Evolutionary conservation across 2,329 filamentous ascomycete species (phyloP).

Genomic region (Biscogniauxia marginata): DNA sequence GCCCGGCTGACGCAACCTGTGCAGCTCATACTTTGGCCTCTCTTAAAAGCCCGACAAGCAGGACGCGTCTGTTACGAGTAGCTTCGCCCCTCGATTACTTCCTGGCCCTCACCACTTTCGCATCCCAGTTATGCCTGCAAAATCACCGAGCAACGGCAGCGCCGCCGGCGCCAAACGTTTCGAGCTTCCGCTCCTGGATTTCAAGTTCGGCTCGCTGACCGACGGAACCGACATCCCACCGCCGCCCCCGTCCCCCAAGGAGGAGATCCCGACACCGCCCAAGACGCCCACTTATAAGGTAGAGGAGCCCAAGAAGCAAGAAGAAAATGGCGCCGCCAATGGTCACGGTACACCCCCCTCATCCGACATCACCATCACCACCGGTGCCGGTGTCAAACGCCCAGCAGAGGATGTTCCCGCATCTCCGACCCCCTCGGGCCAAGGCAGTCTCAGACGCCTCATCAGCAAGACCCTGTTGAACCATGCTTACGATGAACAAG

Average conservation of each 20-base stretch:
- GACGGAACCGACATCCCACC: constrained; percentile 62
- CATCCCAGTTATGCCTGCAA: constrained; percentile 21
- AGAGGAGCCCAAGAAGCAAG: constrained; percentile 25
- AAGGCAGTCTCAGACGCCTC: constrained; percentile 57
- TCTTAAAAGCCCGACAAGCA: background rate
- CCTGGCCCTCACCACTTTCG: background rate
- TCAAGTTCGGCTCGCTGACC: constrained; percentile 59
- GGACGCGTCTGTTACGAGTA: background rate
- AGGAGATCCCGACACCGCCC: constrained; percentile 47
- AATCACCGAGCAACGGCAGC: constrained; percentile 21
- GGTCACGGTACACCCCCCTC: constrained; percentile 40
- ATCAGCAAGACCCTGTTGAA: constrained; percentile 57
- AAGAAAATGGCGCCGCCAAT: constrained; percentile 36
- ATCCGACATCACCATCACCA: constrained; percentile 28
- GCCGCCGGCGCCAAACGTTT: constrained; percentile 40
- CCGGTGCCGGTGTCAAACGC: constrained; percentile 45
- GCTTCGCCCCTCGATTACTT: background rate
- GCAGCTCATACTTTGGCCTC: constrained; percentile 4
- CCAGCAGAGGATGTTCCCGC: constrained; percentile 49
- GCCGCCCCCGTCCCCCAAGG: constrained; percentile 52
- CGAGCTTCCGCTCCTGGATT: constrained; percentile 56
- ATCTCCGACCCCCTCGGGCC: constrained; percentile 52
- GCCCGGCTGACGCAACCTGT: constrained; percentile 17
- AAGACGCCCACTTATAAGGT: constrained; percentile 29
- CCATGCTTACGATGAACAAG: constrained; percentile 48